Evolutionary conservation across 768 basidiomycete genomes (phyloP).

Genomic region (Russula griseocarnosa): DNA sequence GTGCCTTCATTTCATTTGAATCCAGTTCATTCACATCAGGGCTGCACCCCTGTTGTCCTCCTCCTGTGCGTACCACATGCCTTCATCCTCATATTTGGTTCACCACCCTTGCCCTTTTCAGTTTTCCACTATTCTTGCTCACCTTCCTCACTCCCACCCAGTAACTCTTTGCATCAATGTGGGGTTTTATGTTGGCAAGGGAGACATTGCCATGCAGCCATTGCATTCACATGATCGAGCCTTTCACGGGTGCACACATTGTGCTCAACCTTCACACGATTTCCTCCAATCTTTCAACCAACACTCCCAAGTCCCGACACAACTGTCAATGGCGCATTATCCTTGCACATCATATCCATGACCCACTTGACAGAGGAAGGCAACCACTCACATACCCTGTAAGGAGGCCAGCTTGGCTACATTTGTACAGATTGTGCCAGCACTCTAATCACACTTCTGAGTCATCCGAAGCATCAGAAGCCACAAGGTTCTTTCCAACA

Average conservation of each 20-base stretch:
- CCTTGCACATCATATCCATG: conserved; percentile 17
- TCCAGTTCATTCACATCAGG: conserved; percentile 31
- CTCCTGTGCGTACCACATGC: conserved; percentile 32
- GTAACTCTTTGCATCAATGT: conserved; percentile 24
- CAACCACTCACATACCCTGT: neutral
- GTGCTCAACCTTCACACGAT: conserved; percentile 20
- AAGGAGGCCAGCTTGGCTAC: too few species aligned
- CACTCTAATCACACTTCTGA: too few species aligned
- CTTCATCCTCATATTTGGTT: conserved; percentile 32
- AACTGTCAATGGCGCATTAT: conserved; percentile 1
- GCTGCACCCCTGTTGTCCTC: conserved; percentile 27
- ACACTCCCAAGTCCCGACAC: neutral
- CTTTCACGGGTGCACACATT: conserved; percentile 18
- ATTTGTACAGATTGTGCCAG: too few species aligned
- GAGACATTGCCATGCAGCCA: conserved; percentile 8
- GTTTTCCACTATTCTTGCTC: neutral
- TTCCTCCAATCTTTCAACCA: neutral
- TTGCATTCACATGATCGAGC: conserved; percentile 23
- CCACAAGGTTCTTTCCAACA: too few species aligned
- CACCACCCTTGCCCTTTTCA: neutral
- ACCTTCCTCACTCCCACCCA: neutral
- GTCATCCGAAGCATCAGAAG: too few species aligned
- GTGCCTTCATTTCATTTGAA: conserved; percentile 31
- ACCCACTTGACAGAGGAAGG: neutral
- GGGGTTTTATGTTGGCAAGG: conserved; percentile 21